Evolutionary conservation across 495 filamentous ascomycete genomes (phyloP), one percentile per base, ranked within the genome.

Genomic region (Lichina pygmaea): DNA sequence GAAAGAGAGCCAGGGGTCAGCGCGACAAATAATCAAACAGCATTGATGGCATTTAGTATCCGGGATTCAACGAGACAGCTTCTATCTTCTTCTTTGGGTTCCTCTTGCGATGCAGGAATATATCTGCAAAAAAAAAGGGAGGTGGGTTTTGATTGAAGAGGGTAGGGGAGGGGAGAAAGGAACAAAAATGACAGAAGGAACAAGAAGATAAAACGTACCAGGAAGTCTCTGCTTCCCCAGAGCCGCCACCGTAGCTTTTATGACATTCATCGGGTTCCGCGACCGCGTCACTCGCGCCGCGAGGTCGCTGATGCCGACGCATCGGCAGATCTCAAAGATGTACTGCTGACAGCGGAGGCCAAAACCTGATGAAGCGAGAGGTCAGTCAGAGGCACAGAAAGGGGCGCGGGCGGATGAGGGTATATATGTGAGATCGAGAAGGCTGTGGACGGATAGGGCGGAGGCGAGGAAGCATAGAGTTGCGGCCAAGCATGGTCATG

Each of bases 211-310:
- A 30, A 6, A 11, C 45, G 12, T 47, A 47, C 45, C 45, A 8
- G 91, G 91, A 51, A 86, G 62, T 48, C 66, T 70, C 65, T 99
- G 89, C 61, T 60, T 77, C 61, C 69, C 66, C 41, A 99, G 65
- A 0, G 86, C 89, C 55, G 85, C 53, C 55, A 79, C 78, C 32
- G 79, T 72, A 11, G 89, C 86, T 64, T 94, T 94, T 53, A 92
- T 76, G 11, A 83, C 78, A 62, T 99, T 99, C 83, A 95, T 91
- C 45, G 78, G 79, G 66, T 94, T 99, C 47, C 83, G 65, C 24
- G 78, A 76, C 24, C 83, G 70, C 41, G 71, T 71, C 40, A 91
- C 79, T 34, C 69, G 69, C 13, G 82, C 89, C 7, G 81, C 70
- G 11, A 99, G 69, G 56, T 99, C 89, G 34, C 71, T 62, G 52